These are phyloP conservation scores for Penicillium dipodomyicola DNA, from an alignment of 495 filamentous ascomycete genomes.

Conservation along the genomic window DNA sequence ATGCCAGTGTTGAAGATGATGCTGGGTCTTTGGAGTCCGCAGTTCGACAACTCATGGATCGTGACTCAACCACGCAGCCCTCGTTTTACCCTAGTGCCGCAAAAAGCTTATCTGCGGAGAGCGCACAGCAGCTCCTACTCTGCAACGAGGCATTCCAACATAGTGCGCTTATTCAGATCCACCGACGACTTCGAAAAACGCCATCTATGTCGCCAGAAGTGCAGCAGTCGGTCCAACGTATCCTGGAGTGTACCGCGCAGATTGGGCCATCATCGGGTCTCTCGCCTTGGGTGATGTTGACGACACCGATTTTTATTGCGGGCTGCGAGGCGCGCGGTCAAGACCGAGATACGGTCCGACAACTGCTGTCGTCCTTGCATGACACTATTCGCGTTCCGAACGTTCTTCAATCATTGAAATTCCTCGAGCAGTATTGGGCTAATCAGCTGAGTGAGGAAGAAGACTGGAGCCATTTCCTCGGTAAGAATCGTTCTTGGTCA, in stretches of 20 bases:
- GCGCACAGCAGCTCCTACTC: slow-evolving; percentile 39
- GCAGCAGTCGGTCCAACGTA: slow-evolving; percentile 41
- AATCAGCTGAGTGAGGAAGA: slow-evolving; percentile 40
- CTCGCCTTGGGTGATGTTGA: slow-evolving; percentile 49
- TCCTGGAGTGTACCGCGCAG: slow-evolving; percentile 42
- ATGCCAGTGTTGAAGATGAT: slow-evolving; percentile 27
- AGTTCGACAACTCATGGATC: slow-evolving; percentile 38
- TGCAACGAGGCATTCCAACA: slow-evolving; percentile 50
- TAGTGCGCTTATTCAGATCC: slow-evolving; percentile 47
- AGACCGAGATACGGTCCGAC: slow-evolving; percentile 39
- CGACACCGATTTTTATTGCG: slow-evolving; percentile 47
- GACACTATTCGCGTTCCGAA: slow-evolving; percentile 48
- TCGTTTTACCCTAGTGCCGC: slow-evolving; percentile 43
- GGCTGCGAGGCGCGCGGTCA: slow-evolving; percentile 44
- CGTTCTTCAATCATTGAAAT: slow-evolving; percentile 46
- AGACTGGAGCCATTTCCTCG: slow-evolving; percentile 46
- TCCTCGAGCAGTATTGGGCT: slow-evolving; percentile 46
- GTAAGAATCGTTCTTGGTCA: slow-evolving; percentile 22
- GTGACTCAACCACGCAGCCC: slow-evolving; percentile 30
- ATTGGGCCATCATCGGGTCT: slow-evolving; percentile 44
- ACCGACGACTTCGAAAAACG: slow-evolving; percentile 38
- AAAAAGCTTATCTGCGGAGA: slow-evolving; percentile 35
- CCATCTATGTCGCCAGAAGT: slow-evolving; percentile 37
- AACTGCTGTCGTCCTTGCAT: slow-evolving; percentile 37
- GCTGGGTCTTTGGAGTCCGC: slow-evolving; percentile 37